Conservation (phyloP, 768 basidiomycete species). For the Hygrocybe coccinea region DNA sequence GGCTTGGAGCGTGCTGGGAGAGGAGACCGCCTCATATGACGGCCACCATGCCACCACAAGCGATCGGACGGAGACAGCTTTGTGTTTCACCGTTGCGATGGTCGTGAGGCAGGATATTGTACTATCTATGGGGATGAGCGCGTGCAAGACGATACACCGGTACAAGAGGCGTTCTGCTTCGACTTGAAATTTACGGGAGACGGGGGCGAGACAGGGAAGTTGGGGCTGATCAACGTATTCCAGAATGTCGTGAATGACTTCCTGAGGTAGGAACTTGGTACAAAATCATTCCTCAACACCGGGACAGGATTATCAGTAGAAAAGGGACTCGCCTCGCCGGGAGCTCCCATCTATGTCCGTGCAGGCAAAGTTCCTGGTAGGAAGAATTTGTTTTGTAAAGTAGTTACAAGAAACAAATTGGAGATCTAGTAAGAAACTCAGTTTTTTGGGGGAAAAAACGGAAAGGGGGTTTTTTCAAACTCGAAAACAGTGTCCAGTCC, state of each 20-base stretch:
- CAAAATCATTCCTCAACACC: too few species aligned
- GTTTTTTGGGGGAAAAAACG: not conserved
- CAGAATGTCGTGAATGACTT: not conserved
- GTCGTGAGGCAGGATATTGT: constrained; percentile 1
- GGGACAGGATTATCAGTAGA: too few species aligned
- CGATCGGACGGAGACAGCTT: constrained; percentile 1
- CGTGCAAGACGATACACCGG: not conserved
- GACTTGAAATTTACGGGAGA: not conserved
- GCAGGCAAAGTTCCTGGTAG: too few species aligned
- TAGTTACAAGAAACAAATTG: too few species aligned
- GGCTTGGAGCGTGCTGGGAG: not conserved
- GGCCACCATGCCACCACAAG: not conserved
- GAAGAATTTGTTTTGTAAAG: too few species aligned
- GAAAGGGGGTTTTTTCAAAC: not conserved
- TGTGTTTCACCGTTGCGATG: not conserved
- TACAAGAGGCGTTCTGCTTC: constrained; percentile 3
- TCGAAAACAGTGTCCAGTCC: not conserved
- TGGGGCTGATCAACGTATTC: not conserved
- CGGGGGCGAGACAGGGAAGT: constrained; percentile 2
- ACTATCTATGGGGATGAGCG: not conserved
- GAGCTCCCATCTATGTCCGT: too few species aligned
- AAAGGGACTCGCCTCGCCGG: too few species aligned
- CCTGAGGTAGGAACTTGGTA: not conserved
- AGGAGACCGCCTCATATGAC: not conserved
- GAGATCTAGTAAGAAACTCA: too few species aligned